These are phyloP conservation scores for Tylopilus plumbeoviolaceoides DNA, from an alignment of 768 basidiomycete species.

Conservation along the genomic window DNA sequence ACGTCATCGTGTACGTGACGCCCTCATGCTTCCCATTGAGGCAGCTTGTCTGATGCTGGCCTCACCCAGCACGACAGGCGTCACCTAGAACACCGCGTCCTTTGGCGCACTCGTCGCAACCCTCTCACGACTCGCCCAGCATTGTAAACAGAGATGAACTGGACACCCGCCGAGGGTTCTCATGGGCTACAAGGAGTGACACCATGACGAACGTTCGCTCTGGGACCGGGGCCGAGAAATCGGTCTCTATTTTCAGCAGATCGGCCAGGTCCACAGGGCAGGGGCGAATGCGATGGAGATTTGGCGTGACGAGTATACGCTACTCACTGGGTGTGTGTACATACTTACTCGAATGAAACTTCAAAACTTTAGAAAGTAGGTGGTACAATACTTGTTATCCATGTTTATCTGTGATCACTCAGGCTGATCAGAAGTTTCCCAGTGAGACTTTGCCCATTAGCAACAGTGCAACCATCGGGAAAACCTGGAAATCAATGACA, in stretches of 20 bases:
- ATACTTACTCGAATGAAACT: too few species aligned
- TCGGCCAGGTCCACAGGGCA: slow-evolving; percentile 54
- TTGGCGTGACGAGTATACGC: slow-evolving; percentile 36
- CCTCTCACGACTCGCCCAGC: slow-evolving; percentile 39
- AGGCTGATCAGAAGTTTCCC: too few species aligned
- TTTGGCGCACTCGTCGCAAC: slow-evolving; percentile 69
- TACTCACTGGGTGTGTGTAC: too few species aligned
- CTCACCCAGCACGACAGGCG: slow-evolving; percentile 75
- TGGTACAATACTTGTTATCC: too few species aligned
- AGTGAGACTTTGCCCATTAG: too few species aligned
- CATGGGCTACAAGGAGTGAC: slow-evolving; percentile 86
- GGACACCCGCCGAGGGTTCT: slow-evolving; percentile 48
- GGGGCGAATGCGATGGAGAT: slow-evolving; percentile 67
- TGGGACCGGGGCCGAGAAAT: slow-evolving; percentile 56
- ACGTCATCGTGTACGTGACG: too few species aligned
- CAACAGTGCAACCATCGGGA: too few species aligned
- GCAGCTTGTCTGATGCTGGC: too few species aligned
- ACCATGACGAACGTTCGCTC: slow-evolving; percentile 66
- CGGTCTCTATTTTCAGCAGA: slow-evolving; percentile 41
- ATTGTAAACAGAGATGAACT: slow-evolving; percentile 3
- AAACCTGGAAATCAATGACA: too few species aligned
- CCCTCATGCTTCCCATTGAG: too few species aligned
- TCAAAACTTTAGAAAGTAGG: too few species aligned
- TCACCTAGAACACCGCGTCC: slow-evolving; percentile 85
- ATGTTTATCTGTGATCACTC: too few species aligned